phyloP scores from a whole-genome alignment of 352 stramenopile genomes.

The Globisporangium iwayamae region DNA sequence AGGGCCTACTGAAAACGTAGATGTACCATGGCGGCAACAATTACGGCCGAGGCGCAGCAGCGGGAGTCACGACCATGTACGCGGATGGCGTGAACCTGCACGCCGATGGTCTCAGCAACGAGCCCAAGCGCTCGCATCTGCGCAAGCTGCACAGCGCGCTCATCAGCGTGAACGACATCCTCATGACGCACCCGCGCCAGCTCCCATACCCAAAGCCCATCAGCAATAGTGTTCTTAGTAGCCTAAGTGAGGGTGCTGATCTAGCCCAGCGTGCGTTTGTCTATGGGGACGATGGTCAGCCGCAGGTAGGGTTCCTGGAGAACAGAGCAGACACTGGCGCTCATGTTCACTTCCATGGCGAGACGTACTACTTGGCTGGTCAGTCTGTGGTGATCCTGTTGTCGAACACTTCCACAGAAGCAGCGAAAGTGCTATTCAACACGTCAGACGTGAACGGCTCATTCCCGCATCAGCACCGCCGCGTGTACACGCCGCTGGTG shows the following conservation, averaged over 20 bases:
- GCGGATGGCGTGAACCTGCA: constrained; percentile 67
- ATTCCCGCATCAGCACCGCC: constrained; percentile 34
- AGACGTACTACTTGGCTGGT: constrained; percentile 31
- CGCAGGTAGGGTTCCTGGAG: constrained; percentile 50
- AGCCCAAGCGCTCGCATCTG: constrained; percentile 67
- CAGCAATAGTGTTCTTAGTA: not conserved
- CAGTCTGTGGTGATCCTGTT: constrained; percentile 47
- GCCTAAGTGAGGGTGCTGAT: not conserved
- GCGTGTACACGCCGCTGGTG: constrained; percentile 42
- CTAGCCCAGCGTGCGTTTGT: constrained; percentile 43
- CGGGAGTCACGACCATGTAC: constrained; percentile 72
- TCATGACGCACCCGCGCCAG: constrained; percentile 50
- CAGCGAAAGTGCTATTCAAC: constrained; percentile 38
- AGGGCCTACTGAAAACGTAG: constrained; percentile 17
- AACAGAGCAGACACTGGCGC: constrained; percentile 33
- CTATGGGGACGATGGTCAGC: constrained; percentile 26
- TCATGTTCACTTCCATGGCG: constrained; percentile 31
- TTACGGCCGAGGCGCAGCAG: constrained; percentile 53
- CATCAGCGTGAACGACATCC: constrained; percentile 49
- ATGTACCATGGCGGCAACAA: constrained; percentile 83
- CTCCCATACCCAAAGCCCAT: constrained; percentile 33
- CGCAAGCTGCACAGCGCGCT: constrained; percentile 53
- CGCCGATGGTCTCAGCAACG: constrained; percentile 61
- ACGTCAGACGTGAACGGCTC: constrained; percentile 46
- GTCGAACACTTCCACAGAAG: constrained; percentile 17